A percentile compares a stretch with the other conserved stretches of the same genome.
phyloP scores from a whole-genome alignment of 352 stramenopile species.

The Phytopythium chamaehyphon region DNA sequence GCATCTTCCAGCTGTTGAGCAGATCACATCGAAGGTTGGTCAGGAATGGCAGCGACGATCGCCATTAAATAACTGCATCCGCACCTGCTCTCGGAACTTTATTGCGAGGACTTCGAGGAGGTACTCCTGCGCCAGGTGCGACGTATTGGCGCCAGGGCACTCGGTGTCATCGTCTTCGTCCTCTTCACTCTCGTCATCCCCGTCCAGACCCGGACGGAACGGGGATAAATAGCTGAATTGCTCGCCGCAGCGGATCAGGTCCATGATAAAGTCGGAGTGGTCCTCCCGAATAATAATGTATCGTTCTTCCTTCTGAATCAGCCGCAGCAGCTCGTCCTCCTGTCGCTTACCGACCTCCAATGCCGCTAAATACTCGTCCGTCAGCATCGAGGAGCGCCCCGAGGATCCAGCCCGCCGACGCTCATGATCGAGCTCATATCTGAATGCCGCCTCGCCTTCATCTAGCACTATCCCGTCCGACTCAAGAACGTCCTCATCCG shows the following conservation, averaged over 20 bases:
- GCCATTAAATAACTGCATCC: constrained; percentile 1
- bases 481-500: constrained; percentile 34
- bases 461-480: constrained; percentile 41
- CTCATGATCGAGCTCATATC: constrained; percentile 64
- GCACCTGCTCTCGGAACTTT: constrained; percentile 76
- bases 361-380: constrained; percentile 60
- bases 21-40: constrained; percentile 1
- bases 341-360: constrained; percentile 61
- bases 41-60: neutral
- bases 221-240: constrained; percentile 68
- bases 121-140: constrained; percentile 73
- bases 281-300: constrained; percentile 84
- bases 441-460: constrained; percentile 66
- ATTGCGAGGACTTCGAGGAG: constrained; percentile 73
- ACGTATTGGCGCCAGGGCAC: constrained; percentile 73
- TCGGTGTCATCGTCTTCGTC: constrained; percentile 59
- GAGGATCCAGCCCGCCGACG: constrained; percentile 12
- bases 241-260: constrained; percentile 73
- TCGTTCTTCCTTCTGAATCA: constrained; percentile 77
- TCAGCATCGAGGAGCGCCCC: constrained; percentile 32
- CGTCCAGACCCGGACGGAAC: constrained; percentile 31
- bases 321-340: constrained; percentile 63
- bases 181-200: constrained; percentile 35
- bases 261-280: constrained; percentile 77
- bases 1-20: constrained; percentile 53